Percentiles rank a stretch among this genome's conserved stretches.
Conservation (phyloP, 2,329 filamentous ascomycete genomes). For the Phyllosticta citrichinensis region DNA sequence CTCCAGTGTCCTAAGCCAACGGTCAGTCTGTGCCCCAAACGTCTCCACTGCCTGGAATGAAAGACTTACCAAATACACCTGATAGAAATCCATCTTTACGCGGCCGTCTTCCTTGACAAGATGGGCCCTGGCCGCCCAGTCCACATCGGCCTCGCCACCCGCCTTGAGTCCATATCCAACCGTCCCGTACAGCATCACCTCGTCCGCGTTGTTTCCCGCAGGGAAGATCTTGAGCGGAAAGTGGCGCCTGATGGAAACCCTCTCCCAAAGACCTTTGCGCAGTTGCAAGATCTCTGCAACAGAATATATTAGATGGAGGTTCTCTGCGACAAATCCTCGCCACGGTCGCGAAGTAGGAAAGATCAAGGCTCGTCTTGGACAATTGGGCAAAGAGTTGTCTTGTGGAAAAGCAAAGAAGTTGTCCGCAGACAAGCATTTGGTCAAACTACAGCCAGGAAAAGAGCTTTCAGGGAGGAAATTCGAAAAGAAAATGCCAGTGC, state of each 20-base stretch:
- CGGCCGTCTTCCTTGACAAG: conserved; percentile 42
- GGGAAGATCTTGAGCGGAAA: conserved; percentile 40
- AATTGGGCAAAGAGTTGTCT: not conserved
- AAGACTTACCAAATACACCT: conserved; percentile 43
- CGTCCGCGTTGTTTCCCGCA: conserved; percentile 35
- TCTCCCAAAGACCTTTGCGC: conserved; percentile 45
- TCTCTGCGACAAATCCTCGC: not conserved
- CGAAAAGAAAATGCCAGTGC: too few species aligned
- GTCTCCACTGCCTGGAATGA: not conserved
- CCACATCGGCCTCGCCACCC: conserved; percentile 35
- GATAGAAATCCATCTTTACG: conserved; percentile 45
- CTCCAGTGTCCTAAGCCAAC: not conserved
- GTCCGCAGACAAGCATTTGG: not conserved
- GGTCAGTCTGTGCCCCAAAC: not conserved
- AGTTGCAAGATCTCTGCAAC: conserved; percentile 39
- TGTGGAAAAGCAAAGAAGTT: not conserved
- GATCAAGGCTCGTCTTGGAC: not conserved
- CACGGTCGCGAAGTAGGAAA: not conserved
- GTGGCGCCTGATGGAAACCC: conserved; percentile 39
- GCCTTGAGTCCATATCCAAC: conserved; percentile 45
- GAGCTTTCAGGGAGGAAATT: not conserved
- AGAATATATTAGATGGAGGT: not conserved
- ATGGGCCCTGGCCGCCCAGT: conserved; percentile 47
- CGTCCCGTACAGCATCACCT: conserved; percentile 45
- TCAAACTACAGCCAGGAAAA: not conserved